These are phyloP conservation scores for Bryoglossum gracile DNA, from an alignment of 495 filamentous ascomycete species.

Conservation along the genomic window DNA sequence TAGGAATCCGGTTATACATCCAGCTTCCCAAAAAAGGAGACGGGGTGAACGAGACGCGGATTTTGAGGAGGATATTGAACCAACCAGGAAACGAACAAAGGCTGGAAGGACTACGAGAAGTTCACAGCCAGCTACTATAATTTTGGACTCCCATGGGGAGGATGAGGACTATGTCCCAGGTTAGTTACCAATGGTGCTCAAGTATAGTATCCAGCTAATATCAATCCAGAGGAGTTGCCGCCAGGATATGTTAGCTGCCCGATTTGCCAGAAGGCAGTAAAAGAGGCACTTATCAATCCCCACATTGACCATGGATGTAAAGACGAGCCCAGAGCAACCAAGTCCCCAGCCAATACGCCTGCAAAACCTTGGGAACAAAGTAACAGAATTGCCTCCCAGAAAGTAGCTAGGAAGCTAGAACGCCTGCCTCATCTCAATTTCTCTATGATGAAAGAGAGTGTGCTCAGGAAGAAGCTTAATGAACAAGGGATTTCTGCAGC, in stretches of 20 bases:
- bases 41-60: conserved; percentile 34
- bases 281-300: conserved; percentile 57
- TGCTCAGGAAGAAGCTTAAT: conserved; percentile 68
- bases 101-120: conserved; percentile 23
- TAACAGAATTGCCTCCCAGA: neutral
- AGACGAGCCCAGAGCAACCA: conserved; percentile 23
- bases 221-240: conserved; percentile 47
- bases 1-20: conserved; percentile 29
- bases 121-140: no score
- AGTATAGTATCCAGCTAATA: conserved; percentile 4
- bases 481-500: conserved; percentile 73
- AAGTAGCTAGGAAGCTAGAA: conserved; percentile 16
- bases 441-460: conserved; percentile 66
- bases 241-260: conserved; percentile 79
- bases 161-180: conserved; percentile 24
- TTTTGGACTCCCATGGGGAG: conserved; percentile 28
- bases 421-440: conserved; percentile 68
- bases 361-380: no score
- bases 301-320: conserved; percentile 58
- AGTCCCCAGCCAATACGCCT: conserved; percentile 10
- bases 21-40: conserved; percentile 15
- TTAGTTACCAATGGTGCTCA: neutral
- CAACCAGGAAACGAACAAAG: conserved; percentile 38
- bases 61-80: conserved; percentile 31
- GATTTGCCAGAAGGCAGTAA: conserved; percentile 71